Evolutionary conservation across 108 stramenopile species (phyloP), one percentile per base, ranked within the genome.

Genomic region (Cyclotella kingstonii): DNA sequence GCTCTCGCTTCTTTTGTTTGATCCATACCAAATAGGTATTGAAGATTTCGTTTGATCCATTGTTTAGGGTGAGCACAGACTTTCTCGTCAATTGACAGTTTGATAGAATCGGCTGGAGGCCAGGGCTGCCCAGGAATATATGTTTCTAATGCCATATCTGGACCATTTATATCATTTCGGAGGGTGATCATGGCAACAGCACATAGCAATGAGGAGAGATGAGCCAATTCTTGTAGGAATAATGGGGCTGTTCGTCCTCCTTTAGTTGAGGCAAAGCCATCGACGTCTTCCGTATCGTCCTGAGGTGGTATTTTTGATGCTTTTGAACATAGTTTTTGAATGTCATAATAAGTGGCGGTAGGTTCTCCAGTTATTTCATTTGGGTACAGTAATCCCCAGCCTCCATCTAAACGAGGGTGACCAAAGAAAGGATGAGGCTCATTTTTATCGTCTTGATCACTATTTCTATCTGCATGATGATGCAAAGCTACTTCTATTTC

Each of bases 211-310:
- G 84, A 85, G 9, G 81, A 66, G 15, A 91, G 67, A 59, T 91
- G 89, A 1, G 79, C 79, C 70, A 87, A 51, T 51, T 91, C 89
- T 53, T 91, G 84, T 14, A 91, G 43, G 50, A 91, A 87, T 23
- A 86, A 44, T 8, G 82, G 68, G 12, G 89, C 81, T n/a, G 86
- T 87, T 2, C 81, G 52, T 23, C 82, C 84, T 30, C 85, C 85
- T 15, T 39, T 41, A 5, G 63, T 74, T 35, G 73, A 77, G 19
- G 84, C 83, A 68, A 86, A 89, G 38, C 84, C 84, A 50, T 68
- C 54, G 9, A 31, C 25, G 18, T 69, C 41, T 8, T 26, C 5
- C 9, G 39, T 22, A 6, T 33, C 52, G n/a, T n/a, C n/a, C n/a
- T n/a, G n/a, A n/a, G n/a, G n/a, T n/a, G n/a, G n/a, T n/a, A 50